Evolutionary conservation across 257 asterid species (phyloP), one percentile per base, ranked within the genome.

Genomic region (Salvia miltiorrhiza): DNA sequence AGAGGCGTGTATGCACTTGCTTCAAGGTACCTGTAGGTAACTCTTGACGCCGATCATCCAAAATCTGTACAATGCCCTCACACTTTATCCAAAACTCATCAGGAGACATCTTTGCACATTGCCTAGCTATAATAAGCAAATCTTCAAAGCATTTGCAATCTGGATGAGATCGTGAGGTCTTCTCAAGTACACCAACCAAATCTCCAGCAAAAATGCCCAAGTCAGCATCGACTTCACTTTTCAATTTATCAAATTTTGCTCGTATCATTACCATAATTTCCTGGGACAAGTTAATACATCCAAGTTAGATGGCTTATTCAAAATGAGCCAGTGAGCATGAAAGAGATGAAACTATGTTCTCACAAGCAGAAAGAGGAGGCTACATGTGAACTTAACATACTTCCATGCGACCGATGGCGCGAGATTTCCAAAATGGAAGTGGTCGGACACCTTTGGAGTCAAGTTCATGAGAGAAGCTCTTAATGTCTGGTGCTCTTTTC

Each of bases 41-140:
- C 88, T 91, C 99, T 81, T 91, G 99, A 49, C 99, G 89, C 69
- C 87, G 95, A 63, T 94, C 99, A 79, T 91, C 99, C 65, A 94
- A 82, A 73, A 68, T 83, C 83, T 87, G 97, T 78, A 94, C 99
- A 70, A 89, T 94, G 77, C 82, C 84, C 79, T 94, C 99, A 78
- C 99, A 91, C 67, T 82, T 83, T 12, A 73, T 35, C 99, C 97
- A 94, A 80, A 94, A 94, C 61, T 94, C 96, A 74, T 82, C 66
- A 20, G 97, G 84, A 44, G 90, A 58, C 97, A 91, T 91, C 80
- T 80, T 81, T 58, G 91, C 88, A 20, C 99, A 94, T 59, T 82
- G 85, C 71, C 97, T 86, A n/a, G 99, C 93, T 65, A 82, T 81
- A 57, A 94, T 76, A 81, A 94, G 78, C 78, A 94, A 81, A 84